Base-by-base conservation (phyloP, 1,139 yeast species). In the Nakaseomyces glabratus region DNA sequence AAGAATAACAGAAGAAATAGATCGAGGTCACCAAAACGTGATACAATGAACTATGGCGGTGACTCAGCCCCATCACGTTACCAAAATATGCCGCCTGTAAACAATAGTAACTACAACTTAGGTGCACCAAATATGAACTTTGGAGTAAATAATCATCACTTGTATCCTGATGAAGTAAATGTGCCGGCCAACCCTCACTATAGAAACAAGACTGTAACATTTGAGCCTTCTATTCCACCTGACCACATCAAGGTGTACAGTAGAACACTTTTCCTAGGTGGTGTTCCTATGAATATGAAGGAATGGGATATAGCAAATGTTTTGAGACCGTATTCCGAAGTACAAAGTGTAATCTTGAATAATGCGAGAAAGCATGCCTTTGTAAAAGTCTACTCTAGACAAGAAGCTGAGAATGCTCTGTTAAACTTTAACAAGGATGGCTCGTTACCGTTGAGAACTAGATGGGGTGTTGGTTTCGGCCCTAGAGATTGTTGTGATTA, bases 391-490 rank as follows among this genome's bases (percentile, higher is more conserved):
- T 85, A 82, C 55, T 82, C 94, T n/a, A 75, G 98, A 62, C 71
- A 69, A 33, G 97, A 88, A 58, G 98, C 98, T 16, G 95, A 85
- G 55, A 73, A 69, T 44, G 88, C 86, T 42, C 73, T 66, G 58
- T 74, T 60, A 51, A 72, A 49, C 60, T 77, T 69, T 45, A 68
- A 68, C 44, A 65, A 67, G 41, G 66, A 66, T 35, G 78, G 79
- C 4, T 55, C 66, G 53, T 71, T 65, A 47, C 77, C 69, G 34
- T 72, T 75, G 55, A 82, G 90, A 63, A 84, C 93, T 7, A 73
- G 96, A 55, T 90, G 98, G 98, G 98, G 97, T 47, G 97, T 90
- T 45, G 98, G 98, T 2, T 90, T 84, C 55, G 98, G 98, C 3
- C 98, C 98, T 35, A 76, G 98, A 66, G 97, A 90, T 57, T 88